These are phyloP conservation scores for Polychaeton citri DNA, from an alignment of 2,329 filamentous ascomycete species.

Conservation along the genomic window DNA sequence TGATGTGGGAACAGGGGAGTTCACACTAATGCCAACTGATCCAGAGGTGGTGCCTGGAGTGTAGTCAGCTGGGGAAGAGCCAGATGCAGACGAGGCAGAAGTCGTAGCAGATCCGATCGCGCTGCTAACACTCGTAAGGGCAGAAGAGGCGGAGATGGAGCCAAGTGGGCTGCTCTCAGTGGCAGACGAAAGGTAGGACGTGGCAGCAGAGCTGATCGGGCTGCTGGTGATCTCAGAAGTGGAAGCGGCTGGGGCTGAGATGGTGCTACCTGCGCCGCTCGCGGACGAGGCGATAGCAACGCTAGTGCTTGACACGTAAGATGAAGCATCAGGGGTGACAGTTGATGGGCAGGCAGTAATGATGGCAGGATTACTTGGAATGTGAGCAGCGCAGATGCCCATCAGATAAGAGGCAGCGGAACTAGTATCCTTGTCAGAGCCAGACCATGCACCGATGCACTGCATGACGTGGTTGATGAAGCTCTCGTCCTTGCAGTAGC, in stretches of 20 bases:
- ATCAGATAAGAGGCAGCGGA: conserved; percentile 72
- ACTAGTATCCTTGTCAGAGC: conserved; percentile 50
- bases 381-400: conserved; percentile 72
- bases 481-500: conserved; percentile 71
- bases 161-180: background rate
- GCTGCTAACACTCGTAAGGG: no score
- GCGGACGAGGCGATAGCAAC: no score
- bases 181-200: conserved; percentile 2
- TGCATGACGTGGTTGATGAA: conserved; percentile 70
- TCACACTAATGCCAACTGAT: background rate
- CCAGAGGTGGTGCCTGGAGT: conserved; percentile 2
- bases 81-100: conserved; percentile 5
- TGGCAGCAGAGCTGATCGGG: conserved; percentile 2
- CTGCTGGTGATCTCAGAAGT: background rate
- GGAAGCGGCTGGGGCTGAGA: background rate
- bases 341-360: conserved; percentile 56
- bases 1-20: background rate
- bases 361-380: conserved; percentile 69
- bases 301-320: background rate
- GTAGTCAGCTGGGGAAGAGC: conserved; percentile 3
- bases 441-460: conserved; percentile 68
- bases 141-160: conserved; percentile 1
- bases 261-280: no score
- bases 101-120: background rate
- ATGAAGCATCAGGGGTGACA: conserved; percentile 34